phyloP scores from a whole-genome alignment of 345 rosid species.

The Arabidopsis arenosa region DNA sequence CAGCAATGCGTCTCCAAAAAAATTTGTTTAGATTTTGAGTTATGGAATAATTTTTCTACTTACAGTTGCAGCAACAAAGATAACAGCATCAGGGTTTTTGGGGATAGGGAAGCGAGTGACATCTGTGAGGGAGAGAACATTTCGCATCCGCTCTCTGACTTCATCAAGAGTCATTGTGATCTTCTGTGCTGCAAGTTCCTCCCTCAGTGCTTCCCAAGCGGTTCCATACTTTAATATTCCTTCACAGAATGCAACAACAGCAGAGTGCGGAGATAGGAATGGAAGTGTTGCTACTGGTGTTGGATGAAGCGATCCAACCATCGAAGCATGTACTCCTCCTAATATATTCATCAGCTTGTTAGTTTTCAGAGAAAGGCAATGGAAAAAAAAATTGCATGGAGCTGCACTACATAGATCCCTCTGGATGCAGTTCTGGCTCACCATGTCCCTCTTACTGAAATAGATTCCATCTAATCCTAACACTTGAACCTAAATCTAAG shows the following conservation, averaged over 20 bases:
- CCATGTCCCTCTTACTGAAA: background rate
- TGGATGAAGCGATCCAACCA: conserved; percentile 99
- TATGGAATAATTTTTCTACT: conserved; percentile 46
- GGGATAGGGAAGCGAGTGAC: conserved; percentile 98
- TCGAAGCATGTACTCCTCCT: conserved; percentile 99
- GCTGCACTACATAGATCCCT: conserved; percentile 3
- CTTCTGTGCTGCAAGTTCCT: conserved; percentile 76
- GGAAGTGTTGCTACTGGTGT: conserved; percentile 95
- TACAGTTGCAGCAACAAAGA: conserved; percentile 97
- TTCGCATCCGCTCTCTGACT: conserved; percentile 91
- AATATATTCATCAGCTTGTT: conserved; percentile 15
- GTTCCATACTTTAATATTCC: conserved; percentile 93
- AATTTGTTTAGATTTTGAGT: background rate
- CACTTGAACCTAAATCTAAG: background rate
- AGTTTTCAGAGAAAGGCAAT: conserved; percentile 30
- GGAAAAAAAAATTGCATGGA: conserved; percentile 11
- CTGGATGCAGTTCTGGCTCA: background rate
- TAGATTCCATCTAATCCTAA: background rate
- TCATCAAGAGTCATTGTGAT: conserved; percentile 87
- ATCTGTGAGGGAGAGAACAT: conserved; percentile 94
- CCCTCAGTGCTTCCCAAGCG: conserved; percentile 98
- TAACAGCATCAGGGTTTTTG: conserved; percentile 79
- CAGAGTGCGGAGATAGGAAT: conserved; percentile 97
- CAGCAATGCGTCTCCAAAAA: background rate
- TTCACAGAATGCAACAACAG: conserved; percentile 99